Conservation (phyloP, 768 basidiomycete genomes). For the Sarcodon sp. region DNA sequence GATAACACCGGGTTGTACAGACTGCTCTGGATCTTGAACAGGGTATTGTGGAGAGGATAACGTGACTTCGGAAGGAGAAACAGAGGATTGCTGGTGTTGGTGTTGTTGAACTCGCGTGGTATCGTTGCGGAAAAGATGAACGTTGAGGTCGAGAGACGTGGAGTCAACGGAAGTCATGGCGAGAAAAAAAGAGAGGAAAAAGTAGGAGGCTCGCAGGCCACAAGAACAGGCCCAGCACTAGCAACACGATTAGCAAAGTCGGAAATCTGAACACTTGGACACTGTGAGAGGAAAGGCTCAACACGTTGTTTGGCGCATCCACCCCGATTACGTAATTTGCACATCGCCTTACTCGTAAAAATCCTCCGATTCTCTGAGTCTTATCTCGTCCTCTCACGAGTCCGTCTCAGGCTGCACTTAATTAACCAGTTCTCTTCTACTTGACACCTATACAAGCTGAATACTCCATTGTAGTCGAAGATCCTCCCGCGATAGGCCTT, state of each 20-base stretch:
- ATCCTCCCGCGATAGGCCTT: too few relatives aligned
- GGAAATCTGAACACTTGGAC: not conserved
- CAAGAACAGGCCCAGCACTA: not conserved
- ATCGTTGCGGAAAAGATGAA: not conserved
- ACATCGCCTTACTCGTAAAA: too few relatives aligned
- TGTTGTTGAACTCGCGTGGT: not conserved
- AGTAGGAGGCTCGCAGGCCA: not conserved
- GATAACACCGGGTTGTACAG: not conserved
- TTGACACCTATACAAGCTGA: too few relatives aligned
- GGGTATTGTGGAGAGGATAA: not conserved
- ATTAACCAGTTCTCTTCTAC: too few relatives aligned
- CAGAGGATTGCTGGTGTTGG: not conserved
- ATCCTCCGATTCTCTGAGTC: too few relatives aligned
- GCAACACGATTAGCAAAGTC: not conserved
- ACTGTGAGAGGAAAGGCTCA: not conserved
- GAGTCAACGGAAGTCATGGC: not conserved
- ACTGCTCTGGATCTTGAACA: not conserved
- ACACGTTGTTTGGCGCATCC: not conserved
- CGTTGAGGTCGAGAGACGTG: not conserved
- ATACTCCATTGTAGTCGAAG: too few relatives aligned
- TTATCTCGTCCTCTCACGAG: too few relatives aligned
- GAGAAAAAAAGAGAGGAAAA: not conserved
- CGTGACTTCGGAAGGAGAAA: not conserved
- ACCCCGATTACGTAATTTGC: too few relatives aligned
- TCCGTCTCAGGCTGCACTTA: too few relatives aligned